phyloP scores from a whole-genome alignment of 371 early-diverging fungal species.

The Mortierella polycephala region DNA sequence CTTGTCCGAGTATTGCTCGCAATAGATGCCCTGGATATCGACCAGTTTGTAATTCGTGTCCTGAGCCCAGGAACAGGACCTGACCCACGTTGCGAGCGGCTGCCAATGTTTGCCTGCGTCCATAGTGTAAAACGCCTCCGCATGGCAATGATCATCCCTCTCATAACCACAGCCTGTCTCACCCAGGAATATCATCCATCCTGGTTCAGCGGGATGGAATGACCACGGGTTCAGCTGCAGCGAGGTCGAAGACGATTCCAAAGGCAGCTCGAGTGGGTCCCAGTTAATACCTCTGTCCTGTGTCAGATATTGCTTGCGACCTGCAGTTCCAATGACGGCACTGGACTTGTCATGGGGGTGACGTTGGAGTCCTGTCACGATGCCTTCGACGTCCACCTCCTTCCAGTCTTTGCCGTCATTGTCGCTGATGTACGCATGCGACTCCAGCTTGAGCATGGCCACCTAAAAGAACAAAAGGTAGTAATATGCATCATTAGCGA shows the following conservation, averaged over 20 bases:
- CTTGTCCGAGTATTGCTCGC: conserved; percentile 71
- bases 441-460: conserved; percentile 51
- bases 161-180: conserved; percentile 50
- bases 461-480: conserved; percentile 7
- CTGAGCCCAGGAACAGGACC: conserved; percentile 81
- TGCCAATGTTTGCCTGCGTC: conserved; percentile 83
- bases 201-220: conserved; percentile 83
- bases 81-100: conserved; percentile 75
- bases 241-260: conserved; percentile 61
- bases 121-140: conserved; percentile 74
- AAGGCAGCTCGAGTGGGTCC: conserved; percentile 65
- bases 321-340: conserved; percentile 72
- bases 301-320: conserved; percentile 70
- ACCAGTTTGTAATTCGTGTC: conserved; percentile 66
- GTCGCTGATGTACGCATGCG: conserved; percentile 69
- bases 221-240: conserved; percentile 67
- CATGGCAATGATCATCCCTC: conserved; percentile 31
- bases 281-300: conserved; percentile 77
- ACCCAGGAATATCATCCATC: conserved; percentile 84
- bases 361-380: conserved; percentile 66
- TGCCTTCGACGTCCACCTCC: conserved; percentile 43
- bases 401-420: conserved; percentile 86
- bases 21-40: conserved; percentile 70
- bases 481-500: background rate
- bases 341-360: conserved; percentile 77